Evolutionary conservation across 2,329 filamentous ascomycete species (phyloP), one percentile per base, ranked within the genome.

Genomic region (Ophiognomonia clavigignenti-juglandacearum): DNA sequence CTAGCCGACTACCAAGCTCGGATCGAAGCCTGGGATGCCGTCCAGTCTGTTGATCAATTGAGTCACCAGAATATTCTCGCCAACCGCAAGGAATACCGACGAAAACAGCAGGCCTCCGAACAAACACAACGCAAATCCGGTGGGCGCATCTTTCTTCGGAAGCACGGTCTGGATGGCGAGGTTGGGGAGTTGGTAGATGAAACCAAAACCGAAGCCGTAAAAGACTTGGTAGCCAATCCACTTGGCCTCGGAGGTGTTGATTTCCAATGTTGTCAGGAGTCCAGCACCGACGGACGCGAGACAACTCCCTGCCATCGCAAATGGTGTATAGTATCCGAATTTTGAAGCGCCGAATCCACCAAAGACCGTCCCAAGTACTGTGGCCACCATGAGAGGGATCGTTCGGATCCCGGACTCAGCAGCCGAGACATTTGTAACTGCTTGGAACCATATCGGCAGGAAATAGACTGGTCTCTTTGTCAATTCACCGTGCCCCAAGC

Each of bases 381-480:
- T 61, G 39, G 63, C 57, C 9, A 74, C 60, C 16, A 71, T 58
- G 40, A 71, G 59, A 3, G 71, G 70, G 10, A 74, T 62, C 14
- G 70, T 54, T 14, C 66, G 62, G 45, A 73, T 69, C 4, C 72
- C 71, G 2, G 68, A 66, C 47, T 67, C 56, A 4, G 69, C 64
- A 10, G 71, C 68, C 3, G 62, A 64, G 8, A 64, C 60, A 31
- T 59, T 61, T 42, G 69, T 59, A 37, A 74, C 67, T 10, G 68
- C 69, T 50, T 75, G 72, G 57, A 75, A 77, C 70, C 72, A 78
- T 45, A 77, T 64, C 10, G 74, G 72, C 6, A 77, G 59, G 54
- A 67, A 75, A 57, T 73, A 73, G 4, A 68, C 68, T 65, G 39
- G 60, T 59, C 1, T 61, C 53, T 14, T 65, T 68, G 24, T 67